Percentiles rank a stretch among this genome's conserved stretches.
Conservation (phyloP, 164 flowering plant genomes). For the Taxillus chinensis region DNA sequence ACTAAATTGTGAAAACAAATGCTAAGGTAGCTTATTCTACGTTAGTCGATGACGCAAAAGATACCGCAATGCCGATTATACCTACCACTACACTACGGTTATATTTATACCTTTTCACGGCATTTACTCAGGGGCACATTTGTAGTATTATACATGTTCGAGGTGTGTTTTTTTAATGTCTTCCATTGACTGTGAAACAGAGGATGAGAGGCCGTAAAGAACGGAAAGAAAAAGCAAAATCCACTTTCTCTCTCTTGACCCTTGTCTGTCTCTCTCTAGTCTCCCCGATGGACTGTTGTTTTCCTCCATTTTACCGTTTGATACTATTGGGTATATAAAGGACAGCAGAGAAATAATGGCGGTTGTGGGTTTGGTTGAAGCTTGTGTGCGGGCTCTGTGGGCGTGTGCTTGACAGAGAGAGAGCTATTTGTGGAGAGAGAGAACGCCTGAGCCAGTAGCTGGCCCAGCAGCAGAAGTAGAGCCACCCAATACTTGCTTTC, state of each 20-base stretch:
- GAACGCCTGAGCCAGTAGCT: not conserved
- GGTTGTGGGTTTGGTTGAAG: conserved; percentile 26
- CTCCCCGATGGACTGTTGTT: not conserved
- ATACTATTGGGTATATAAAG: conserved; percentile 9
- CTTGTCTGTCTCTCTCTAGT: too few species aligned
- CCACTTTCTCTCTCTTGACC: not conserved
- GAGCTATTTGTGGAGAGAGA: not conserved
- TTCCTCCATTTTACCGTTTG: not conserved
- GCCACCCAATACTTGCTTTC: not conserved
- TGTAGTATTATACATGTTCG: too few species aligned
- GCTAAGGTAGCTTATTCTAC: too few species aligned
- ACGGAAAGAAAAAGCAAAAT: not conserved
- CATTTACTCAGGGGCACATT: not conserved
- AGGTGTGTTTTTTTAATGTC: not conserved
- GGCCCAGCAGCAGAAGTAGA: conserved; percentile 1
- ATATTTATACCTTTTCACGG: too few species aligned
- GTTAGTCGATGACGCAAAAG: too few species aligned
- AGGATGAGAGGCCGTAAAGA: not conserved
- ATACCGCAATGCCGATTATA: too few species aligned
- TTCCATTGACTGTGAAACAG: not conserved
- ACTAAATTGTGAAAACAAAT: too few species aligned
- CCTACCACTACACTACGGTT: too few species aligned
- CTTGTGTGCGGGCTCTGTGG: not conserved
- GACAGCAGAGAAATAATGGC: conserved; percentile 16
- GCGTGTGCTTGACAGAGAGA: too few species aligned